Base-by-base conservation (phyloP, 1,139 yeast genomes). In the Candida sp. region DNA sequence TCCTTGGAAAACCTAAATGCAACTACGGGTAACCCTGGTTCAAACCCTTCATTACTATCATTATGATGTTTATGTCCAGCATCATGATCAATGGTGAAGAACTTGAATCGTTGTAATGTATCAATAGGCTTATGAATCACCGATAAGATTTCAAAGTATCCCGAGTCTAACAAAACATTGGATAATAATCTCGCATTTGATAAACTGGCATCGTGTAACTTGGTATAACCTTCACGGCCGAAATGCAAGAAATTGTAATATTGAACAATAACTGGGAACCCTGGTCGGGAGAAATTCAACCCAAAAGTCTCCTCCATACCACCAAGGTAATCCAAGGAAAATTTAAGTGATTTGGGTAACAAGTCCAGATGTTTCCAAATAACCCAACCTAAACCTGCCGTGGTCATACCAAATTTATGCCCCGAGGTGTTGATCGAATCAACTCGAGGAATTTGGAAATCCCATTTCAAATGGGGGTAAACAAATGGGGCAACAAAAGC, bases 381-480 rank as follows among this genome's bases (percentile, higher is more conserved):
- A 46, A 90, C 81, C 97, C 97, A 90, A 43, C 97, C 97, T 44
- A 88, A 77, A 41, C 97, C 97, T 15, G 93, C 96, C 29, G 95
- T 81, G 33, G 91, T 85, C 42, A 90, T 72, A 32, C 97, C 97
- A 65, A 86, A 90, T 67, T 90, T 90, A 70, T 90, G 97, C 47
- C 97, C 97, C 2, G 96, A 86, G n/a, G 96, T 81, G 68, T 88
- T 90, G 65, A 90, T 89, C 29, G 91, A 82, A 51, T 78, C 82
- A 41, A 90, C 97, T 49, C 97, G 77, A 30, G 80, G 79, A 41
- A 86, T 61, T 44, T 81, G 68, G 66, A 90, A 90, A 63, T 89
- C 97, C 97, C 97, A 90, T 50, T 74, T 75, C 52, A 84, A 71
- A 27, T 82, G 77, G 5, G 96, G 95, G 61, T 75, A 84, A 25